A percentile compares a stretch with the other conserved stretches of the same genome.
Evolutionary conservation across 805 yeast species (phyloP).

Genomic region (Schizosaccharomyces japonicus): DNA sequence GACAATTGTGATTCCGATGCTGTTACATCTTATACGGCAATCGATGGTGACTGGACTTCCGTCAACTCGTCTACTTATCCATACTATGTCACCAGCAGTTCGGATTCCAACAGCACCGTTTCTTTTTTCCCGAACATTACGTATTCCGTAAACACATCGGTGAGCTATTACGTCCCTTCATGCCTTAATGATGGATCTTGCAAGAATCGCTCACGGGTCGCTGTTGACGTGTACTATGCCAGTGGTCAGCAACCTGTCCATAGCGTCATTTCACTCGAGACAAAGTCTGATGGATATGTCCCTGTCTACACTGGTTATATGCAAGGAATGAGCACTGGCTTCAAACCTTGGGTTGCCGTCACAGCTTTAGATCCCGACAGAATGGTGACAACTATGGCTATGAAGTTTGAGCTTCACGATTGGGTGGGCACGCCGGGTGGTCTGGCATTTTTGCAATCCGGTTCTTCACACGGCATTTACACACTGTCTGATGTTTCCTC

Average conservation of each 20-base stretch:
- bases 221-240: constrained; percentile 39
- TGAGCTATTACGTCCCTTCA: constrained; percentile 68
- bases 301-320: constrained; percentile 46
- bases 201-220: constrained; percentile 44
- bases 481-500: too few relatives aligned
- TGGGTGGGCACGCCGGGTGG: too few relatives aligned
- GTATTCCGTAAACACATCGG: constrained; percentile 48
- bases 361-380: too few relatives aligned
- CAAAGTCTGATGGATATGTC: constrained; percentile 60
- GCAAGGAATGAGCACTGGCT: constrained; percentile 17
- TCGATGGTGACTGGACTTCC: too few relatives aligned
- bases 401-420: too few relatives aligned
- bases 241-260: constrained; percentile 20
- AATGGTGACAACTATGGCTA: too few relatives aligned
- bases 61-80: too few relatives aligned
- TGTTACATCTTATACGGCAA: too few relatives aligned
- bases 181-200: constrained; percentile 52
- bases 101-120: too few relatives aligned
- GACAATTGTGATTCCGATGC: not conserved
- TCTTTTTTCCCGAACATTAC: constrained; percentile 41
- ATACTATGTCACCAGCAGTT: too few relatives aligned
- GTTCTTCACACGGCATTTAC: too few relatives aligned
- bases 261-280: constrained; percentile 52
- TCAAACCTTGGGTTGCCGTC: constrained; percentile 26
- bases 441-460: too few relatives aligned